Evolutionary conservation across 495 filamentous ascomycete genomes (phyloP).

Genomic region (Aspergillus incahuasiensis): DNA sequence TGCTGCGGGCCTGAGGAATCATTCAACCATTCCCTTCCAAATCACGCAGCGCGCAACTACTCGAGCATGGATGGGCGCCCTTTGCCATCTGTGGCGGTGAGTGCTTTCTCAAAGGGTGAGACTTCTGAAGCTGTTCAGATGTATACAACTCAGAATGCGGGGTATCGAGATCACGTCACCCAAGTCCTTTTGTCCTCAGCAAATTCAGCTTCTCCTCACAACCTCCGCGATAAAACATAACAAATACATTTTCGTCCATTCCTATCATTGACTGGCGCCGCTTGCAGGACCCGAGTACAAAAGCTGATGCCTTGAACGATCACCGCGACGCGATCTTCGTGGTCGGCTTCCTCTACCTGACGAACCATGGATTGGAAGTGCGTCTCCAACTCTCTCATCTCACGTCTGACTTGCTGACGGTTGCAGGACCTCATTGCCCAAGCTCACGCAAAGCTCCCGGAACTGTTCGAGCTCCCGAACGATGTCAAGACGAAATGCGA

Average conservation of each 20-base stretch:
- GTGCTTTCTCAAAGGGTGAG: too few relatives aligned
- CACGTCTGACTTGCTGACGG: constrained; percentile 24
- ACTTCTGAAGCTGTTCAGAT: too few relatives aligned
- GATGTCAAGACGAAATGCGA: constrained; percentile 77
- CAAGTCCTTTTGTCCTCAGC: not conserved
- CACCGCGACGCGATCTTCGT: constrained; percentile 78
- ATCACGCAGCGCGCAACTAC: too few relatives aligned
- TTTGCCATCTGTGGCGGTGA: too few relatives aligned
- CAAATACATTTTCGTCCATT: constrained; percentile 60
- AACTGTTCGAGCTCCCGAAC: constrained; percentile 73
- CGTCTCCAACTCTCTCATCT: not conserved
- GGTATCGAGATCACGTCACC: not conserved
- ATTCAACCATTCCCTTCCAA: too few relatives aligned
- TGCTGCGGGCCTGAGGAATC: too few relatives aligned
- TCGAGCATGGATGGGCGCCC: too few relatives aligned
- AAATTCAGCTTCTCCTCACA: not conserved
- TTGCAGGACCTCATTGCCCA: constrained; percentile 58
- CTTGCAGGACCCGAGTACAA: constrained; percentile 65
- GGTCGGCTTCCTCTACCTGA: constrained; percentile 88
- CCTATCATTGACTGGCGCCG: constrained; percentile 47
- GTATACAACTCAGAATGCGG: not conserved
- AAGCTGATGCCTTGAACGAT: constrained; percentile 63
- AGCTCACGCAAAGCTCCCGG: constrained; percentile 65
- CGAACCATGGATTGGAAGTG: constrained; percentile 74
- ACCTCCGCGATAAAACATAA: constrained; percentile 10